These are phyloP conservation scores for Xylaria acuta DNA, from an alignment of 495 filamentous ascomycete genomes.

Conservation along the genomic window DNA sequence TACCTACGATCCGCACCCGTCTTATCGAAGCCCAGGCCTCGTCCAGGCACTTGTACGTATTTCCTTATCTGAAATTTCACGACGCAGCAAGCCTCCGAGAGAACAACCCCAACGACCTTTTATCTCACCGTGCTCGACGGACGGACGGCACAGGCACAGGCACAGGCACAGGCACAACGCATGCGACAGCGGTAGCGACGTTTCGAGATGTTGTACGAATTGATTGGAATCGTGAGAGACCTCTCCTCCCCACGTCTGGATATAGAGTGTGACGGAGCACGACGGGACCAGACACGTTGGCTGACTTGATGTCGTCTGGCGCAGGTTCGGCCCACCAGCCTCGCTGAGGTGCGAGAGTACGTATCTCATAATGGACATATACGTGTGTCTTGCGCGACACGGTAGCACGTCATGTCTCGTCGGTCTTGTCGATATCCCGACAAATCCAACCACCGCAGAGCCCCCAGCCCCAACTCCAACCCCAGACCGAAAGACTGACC, in stretches of 20 bases:
- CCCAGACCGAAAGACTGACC: background rate
- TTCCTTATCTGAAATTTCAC: conserved; percentile 8
- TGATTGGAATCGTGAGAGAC: conserved; percentile 86
- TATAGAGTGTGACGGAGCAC: too few species aligned
- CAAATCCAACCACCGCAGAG: too few species aligned
- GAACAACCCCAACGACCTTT: background rate
- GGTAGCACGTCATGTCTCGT: too few species aligned
- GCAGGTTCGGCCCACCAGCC: conserved; percentile 86
- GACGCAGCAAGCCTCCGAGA: background rate
- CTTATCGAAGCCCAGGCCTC: background rate
- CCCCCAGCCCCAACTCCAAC: too few species aligned
- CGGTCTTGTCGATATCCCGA: too few species aligned
- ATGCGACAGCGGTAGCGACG: background rate
- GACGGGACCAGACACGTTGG: background rate
- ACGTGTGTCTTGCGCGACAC: too few species aligned
- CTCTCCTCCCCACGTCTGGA: conserved; percentile 13
- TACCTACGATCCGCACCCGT: background rate
- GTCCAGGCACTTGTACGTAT: background rate
- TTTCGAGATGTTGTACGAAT: conserved; percentile 90
- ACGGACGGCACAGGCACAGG: background rate
- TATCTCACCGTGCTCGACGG: background rate
- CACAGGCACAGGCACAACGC: background rate
- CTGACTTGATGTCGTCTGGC: background rate
- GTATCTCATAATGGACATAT: conserved; percentile 41
- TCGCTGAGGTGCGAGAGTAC: conserved; percentile 94